Conservation (phyloP, 129 eudicot species). For the Scalesia atractyloides region DNA sequence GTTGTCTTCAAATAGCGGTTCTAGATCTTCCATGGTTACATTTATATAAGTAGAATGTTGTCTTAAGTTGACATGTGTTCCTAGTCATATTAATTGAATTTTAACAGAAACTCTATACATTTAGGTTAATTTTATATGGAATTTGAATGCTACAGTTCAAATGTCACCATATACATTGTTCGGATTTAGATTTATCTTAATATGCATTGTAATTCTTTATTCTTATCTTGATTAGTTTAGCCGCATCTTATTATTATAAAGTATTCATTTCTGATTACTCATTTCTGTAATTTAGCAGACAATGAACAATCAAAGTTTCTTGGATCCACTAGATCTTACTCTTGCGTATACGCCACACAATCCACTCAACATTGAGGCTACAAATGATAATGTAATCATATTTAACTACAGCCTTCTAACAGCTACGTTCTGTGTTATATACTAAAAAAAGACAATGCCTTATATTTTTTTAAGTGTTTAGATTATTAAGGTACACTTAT, state of each 20-base stretch:
- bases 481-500: not conserved
- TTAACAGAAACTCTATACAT: not conserved
- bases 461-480: not conserved
- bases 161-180: not conserved
- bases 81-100: not conserved
- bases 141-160: not conserved
- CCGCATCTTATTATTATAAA: not conserved
- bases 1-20: not conserved
- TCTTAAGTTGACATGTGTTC: not conserved
- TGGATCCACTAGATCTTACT: not conserved
- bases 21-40: not conserved
- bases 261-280: not conserved
- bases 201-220: not conserved
- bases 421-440: not conserved
- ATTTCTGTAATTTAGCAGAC: not conserved
- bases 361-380: not conserved
- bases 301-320: not conserved
- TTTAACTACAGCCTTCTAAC: not conserved
- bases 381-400: not conserved
- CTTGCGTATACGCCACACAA: not conserved
- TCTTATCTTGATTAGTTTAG: not conserved
- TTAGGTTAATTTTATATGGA: not conserved
- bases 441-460: not conserved
- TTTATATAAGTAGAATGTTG: not conserved
- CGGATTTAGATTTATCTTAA: not conserved